Conservation (phyloP, 257 asterid genomes). For the Striga asiatica region DNA sequence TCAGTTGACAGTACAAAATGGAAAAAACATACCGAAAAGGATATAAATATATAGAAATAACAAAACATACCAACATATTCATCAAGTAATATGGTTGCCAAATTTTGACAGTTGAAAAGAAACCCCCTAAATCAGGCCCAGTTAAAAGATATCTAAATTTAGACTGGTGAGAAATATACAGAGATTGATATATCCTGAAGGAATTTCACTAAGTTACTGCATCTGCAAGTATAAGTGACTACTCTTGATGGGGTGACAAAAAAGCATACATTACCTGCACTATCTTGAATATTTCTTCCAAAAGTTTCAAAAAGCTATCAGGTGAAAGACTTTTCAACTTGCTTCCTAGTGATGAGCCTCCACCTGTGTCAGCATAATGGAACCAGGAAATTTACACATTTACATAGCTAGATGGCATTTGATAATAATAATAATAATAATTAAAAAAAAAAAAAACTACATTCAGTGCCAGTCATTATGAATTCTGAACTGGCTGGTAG, state of each 20-base stretch:
- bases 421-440: too few relatives aligned
- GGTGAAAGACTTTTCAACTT: slow-evolving; percentile 82
- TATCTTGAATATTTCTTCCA: slow-evolving; percentile 71
- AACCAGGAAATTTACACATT: slow-evolving; percentile 7
- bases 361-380: slow-evolving; percentile 43
- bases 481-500: slow-evolving; percentile 6
- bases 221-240: slow-evolving; percentile 18
- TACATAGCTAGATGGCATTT: slow-evolving; percentile 1
- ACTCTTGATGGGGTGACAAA: slow-evolving; percentile 13
- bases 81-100: background rate
- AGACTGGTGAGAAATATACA: background rate
- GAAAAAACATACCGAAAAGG: background rate
- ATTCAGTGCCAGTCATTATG: background rate
- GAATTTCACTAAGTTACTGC: background rate
- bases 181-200: background rate
- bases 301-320: slow-evolving; percentile 78
- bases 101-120: background rate
- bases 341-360: slow-evolving; percentile 83
- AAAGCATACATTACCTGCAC: slow-evolving; percentile 81
- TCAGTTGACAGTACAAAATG: background rate
- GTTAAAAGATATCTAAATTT: slow-evolving; percentile 7
- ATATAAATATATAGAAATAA: background rate
- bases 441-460: background rate
- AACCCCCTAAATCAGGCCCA: background rate
- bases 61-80: background rate